Evolutionary conservation across 768 basidiomycete genomes (phyloP).

Genomic region (Mycena pura): DNA sequence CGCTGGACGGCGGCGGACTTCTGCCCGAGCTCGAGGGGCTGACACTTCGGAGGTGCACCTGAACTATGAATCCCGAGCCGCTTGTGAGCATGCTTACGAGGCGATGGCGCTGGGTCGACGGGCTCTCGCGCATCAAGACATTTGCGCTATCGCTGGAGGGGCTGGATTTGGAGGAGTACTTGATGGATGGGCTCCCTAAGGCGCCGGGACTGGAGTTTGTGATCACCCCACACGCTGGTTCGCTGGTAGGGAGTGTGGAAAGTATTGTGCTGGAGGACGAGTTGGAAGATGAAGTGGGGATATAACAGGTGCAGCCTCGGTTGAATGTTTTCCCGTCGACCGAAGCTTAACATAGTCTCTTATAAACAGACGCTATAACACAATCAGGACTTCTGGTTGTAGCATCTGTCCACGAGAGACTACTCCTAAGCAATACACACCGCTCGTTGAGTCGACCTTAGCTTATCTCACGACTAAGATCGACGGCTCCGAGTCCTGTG

Average conservation of each 20-base stretch:
- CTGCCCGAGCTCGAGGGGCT: background rate
- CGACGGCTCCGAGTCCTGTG: too few species aligned
- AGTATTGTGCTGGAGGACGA: background rate
- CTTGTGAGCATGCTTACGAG: background rate
- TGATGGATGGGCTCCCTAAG: slow-evolving; percentile 4
- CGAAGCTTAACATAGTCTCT: background rate
- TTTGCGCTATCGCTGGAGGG: slow-evolving; percentile 6
- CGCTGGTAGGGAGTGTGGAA: background rate
- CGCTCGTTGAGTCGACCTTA: too few species aligned
- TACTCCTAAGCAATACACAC: too few species aligned
- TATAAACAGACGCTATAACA: too few species aligned
- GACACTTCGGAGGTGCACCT: background rate
- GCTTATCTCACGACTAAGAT: too few species aligned
- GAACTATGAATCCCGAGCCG: background rate
- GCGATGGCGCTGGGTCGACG: background rate
- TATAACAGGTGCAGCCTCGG: background rate
- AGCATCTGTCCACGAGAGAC: too few species aligned
- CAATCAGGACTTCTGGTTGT: too few species aligned
- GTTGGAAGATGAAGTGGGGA: background rate
- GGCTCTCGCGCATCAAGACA: slow-evolving; percentile 5
- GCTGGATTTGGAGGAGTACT: background rate
- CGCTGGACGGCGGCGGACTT: background rate
- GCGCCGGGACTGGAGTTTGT: slow-evolving; percentile 5
- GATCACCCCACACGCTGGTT: background rate
- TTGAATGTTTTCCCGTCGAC: background rate